phyloP scores from a whole-genome alignment of 2,329 filamentous ascomycete genomes.

The Arachnopeziza araneosa region DNA sequence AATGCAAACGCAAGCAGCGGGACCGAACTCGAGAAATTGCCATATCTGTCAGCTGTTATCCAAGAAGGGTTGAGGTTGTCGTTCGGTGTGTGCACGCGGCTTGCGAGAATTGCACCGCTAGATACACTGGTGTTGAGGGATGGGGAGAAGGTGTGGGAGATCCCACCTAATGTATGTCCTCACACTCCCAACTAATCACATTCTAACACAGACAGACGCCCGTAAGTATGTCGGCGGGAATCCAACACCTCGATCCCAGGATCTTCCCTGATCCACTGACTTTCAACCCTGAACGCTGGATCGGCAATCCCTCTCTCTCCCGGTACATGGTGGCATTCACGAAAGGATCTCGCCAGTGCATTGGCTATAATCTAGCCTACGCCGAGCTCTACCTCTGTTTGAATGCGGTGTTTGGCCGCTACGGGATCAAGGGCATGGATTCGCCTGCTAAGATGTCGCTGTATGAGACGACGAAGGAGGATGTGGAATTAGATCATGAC shows the following conservation, averaged over 20 bases:
- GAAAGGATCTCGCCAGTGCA: neutral
- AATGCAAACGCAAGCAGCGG: constrained; percentile 16
- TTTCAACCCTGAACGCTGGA: constrained; percentile 21
- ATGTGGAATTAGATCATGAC: constrained; percentile 3
- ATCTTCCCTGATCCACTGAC: constrained; percentile 15
- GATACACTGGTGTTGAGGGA: constrained; percentile 23
- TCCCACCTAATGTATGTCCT: neutral
- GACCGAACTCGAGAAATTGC: constrained; percentile 24
- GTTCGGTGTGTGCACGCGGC: constrained; percentile 10
- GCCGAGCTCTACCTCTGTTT: neutral
- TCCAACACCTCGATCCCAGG: constrained; percentile 15
- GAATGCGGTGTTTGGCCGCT: neutral
- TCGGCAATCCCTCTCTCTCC: constrained; percentile 5
- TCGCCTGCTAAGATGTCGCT: neutral
- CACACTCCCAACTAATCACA: constrained; percentile 7
- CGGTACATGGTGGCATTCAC: neutral
- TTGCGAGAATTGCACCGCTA: constrained; percentile 13
- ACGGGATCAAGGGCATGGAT: neutral
- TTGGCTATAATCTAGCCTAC: neutral
- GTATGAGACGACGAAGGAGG: constrained; percentile 1
- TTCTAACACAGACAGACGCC: constrained; percentile 14
- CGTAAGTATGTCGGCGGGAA: constrained; percentile 17
- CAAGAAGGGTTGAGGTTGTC: constrained; percentile 32
- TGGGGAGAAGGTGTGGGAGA: neutral
- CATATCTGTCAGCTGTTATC: constrained; percentile 31